Evolutionary conservation across 2,329 filamentous ascomycete species (phyloP).

Genomic region (Sclerotinia borealis): DNA sequence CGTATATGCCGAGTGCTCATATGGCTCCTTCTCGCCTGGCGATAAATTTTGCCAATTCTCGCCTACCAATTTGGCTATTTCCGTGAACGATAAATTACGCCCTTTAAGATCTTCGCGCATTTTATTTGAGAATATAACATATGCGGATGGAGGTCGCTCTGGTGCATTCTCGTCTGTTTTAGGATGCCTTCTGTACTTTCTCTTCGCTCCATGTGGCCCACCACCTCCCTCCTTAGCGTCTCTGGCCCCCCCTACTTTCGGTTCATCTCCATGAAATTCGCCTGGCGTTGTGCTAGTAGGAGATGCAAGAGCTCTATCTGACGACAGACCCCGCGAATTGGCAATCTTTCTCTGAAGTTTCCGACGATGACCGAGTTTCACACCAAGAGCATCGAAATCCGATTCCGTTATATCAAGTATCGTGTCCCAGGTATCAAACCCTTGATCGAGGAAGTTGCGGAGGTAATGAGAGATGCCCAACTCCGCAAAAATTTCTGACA

Average conservation of each 20-base stretch:
- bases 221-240: conserved; percentile 41
- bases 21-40: conserved; percentile 62
- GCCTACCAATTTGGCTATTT: conserved; percentile 76
- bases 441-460: conserved; percentile 65
- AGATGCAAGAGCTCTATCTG: conserved; percentile 32
- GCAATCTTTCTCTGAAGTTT: conserved; percentile 81
- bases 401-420: conserved; percentile 80
- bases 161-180: conserved; percentile 78
- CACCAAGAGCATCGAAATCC: conserved; percentile 67
- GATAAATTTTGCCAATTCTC: conserved; percentile 74
- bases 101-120: conserved; percentile 73
- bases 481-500: conserved; percentile 63
- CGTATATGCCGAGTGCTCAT: conserved; percentile 62
- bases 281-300: conserved; percentile 38
- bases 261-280: conserved; percentile 55
- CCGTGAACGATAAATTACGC: conserved; percentile 71
- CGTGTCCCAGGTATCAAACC: conserved; percentile 80
- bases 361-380: conserved; percentile 77
- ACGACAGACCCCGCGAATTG: conserved; percentile 57
- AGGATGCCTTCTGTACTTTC: conserved; percentile 72
- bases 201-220: conserved; percentile 46
- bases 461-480: conserved; percentile 76
- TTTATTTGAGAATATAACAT: conserved; percentile 81
- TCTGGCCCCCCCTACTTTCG: conserved; percentile 41
- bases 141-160: conserved; percentile 73